Percentiles rank a stretch among this genome's conserved stretches.
Conservation (phyloP, 257 asterid species). For the Nicotiana obtusifolia region DNA sequence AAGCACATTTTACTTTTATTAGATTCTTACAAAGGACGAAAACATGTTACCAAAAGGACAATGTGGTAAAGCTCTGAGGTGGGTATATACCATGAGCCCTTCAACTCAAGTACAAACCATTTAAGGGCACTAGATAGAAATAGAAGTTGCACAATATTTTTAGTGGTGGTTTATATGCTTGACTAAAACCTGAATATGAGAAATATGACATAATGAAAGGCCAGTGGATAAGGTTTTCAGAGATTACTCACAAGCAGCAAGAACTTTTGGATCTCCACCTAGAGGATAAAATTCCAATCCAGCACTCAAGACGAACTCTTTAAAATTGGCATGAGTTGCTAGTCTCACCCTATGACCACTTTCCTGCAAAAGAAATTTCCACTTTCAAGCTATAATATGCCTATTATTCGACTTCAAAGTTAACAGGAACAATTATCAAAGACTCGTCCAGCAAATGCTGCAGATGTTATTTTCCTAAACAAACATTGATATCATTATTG, state of each 20-base stretch:
- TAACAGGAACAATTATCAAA: background rate
- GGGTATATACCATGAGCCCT: background rate
- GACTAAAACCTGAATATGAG: background rate
- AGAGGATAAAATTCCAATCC: slow-evolving; percentile 90
- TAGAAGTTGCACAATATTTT: background rate
- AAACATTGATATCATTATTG: background rate
- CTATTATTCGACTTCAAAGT: background rate
- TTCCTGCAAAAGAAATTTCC: slow-evolving; percentile 45
- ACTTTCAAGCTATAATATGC: slow-evolving; percentile 7
- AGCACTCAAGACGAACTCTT: slow-evolving; percentile 67
- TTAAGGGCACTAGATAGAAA: background rate
- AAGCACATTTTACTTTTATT: background rate
- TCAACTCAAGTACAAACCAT: background rate
- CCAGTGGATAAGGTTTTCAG: background rate
- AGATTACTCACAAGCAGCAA: slow-evolving; percentile 72
- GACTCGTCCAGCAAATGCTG: background rate
- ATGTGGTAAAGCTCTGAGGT: background rate
- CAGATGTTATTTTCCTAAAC: background rate
- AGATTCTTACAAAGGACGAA: background rate
- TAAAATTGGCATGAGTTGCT: slow-evolving; percentile 78
- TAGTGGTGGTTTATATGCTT: background rate
- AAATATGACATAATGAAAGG: background rate
- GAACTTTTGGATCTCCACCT: slow-evolving; percentile 90
- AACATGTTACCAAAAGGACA: background rate
- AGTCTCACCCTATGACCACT: slow-evolving; percentile 84